These are phyloP conservation scores for Warburgia ugandensis DNA, from an alignment of 164 flowering plant species.

Conservation along the genomic window DNA sequence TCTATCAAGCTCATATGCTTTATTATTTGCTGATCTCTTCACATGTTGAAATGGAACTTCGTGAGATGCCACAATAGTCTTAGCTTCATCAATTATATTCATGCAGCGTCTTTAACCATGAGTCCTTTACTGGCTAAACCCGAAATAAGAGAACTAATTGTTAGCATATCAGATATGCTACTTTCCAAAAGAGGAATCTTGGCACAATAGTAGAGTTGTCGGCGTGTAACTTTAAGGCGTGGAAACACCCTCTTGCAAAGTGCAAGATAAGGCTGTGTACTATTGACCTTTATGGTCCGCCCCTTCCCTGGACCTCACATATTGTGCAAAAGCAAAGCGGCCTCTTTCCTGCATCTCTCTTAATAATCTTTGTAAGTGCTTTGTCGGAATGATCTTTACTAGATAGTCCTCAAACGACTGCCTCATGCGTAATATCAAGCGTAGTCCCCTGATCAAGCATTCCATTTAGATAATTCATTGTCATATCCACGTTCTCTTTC, in stretches of 20 bases:
- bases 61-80: too few relatives aligned
- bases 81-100: too few relatives aligned
- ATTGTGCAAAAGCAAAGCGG: conserved; percentile 20
- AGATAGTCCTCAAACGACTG: conserved; percentile 29
- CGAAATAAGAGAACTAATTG: conserved; percentile 30
- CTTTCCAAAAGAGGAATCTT: conserved; percentile 24
- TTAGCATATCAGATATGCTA: conserved; percentile 23
- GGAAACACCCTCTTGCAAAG: too few relatives aligned
- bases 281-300: too few relatives aligned
- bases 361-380: conserved; percentile 16
- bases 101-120: conserved; percentile 42
- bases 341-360: conserved; percentile 24
- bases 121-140: conserved; percentile 33
- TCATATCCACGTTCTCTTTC: conserved; percentile 20
- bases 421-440: conserved; percentile 31
- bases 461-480: conserved; percentile 16
- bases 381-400: conserved; percentile 16
- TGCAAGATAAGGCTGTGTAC: too few relatives aligned
- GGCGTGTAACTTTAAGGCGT: too few relatives aligned
- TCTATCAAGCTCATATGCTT: too few relatives aligned
- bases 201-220: too few relatives aligned
- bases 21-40: too few relatives aligned
- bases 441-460: conserved; percentile 20
- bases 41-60: too few relatives aligned
- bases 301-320: too few relatives aligned